phyloP scores from a whole-genome alignment of 177 flowering plant genomes.

The Vitis hybrid region DNA sequence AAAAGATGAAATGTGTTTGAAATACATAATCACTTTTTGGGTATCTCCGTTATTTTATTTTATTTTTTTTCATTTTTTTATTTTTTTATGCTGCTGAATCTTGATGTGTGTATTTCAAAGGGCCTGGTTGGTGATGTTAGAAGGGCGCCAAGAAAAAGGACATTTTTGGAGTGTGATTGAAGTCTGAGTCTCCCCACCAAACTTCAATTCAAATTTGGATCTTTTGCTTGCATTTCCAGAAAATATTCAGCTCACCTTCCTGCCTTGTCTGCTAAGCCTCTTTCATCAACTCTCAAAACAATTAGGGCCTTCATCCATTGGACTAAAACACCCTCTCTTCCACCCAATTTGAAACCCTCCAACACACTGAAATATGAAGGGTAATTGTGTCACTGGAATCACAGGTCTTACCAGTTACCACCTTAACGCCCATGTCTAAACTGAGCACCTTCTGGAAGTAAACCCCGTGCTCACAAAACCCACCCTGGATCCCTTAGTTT shows the following conservation, averaged over 20 bases:
- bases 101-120: background rate
- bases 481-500: no score
- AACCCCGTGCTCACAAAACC: background rate
- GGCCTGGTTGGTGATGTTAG: constrained; percentile 10
- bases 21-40: no score
- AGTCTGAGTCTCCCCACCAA: constrained; percentile 40
- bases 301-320: background rate
- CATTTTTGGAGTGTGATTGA: constrained; percentile 35
- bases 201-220: constrained; percentile 28
- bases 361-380: background rate
- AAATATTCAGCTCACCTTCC: constrained; percentile 49
- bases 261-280: constrained; percentile 37
- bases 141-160: constrained; percentile 1
- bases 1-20: no score
- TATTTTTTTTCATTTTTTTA: no score
- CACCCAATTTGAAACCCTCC: background rate
- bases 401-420: background rate
- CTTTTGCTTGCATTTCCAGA: constrained; percentile 59
- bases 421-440: background rate
- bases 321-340: constrained; percentile 10
- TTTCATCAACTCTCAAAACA: background rate
- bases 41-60: no score
- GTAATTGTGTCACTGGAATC: background rate
- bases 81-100: background rate
- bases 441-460: background rate